Evolutionary conservation across 495 filamentous ascomycete species (phyloP), one percentile per base, ranked within the genome.

Genomic region (Penicillium paradoxum): DNA sequence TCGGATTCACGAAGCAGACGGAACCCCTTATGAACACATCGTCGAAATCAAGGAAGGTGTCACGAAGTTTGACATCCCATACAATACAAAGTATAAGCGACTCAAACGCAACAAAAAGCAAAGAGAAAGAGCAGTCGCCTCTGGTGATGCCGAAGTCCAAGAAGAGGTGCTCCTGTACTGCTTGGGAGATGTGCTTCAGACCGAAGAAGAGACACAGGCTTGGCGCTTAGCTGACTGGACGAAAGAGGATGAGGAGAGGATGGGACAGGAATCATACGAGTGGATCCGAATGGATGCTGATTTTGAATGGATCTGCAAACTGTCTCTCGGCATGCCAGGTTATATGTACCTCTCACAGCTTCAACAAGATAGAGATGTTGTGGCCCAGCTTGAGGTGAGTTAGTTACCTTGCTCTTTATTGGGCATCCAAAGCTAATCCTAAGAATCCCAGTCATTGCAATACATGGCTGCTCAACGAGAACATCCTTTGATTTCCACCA

Each of bases 31-130:
- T 66, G 93, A 99, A 69, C 93, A 99, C 63, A 95, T 96, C 57
- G 88, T 96, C 22, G 88, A 96, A 49, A 95, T 99, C 64, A 90
- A 89, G 57, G 90, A 96, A 49, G 83, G 83, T 7, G 76, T 80
- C 34, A 87, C 84, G 6, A 87, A 83, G 51, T 85, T 97, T 51
- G 90, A 96, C 41, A 97, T 99, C 51, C 91, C 92, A 13, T 99
- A 99, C 63, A 97, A 97, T 63, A 99, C 93, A 0, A 99, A 99
- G 64, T 99, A 99, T 68, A 99, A 97, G 74, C 85, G 93, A 2
- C 76, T 99, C 32, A 99, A 99, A 73, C 82, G 92, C 27, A 96
- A 86, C 57, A 85, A 89, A 54, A 84, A 91, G 36, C 87, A 95
- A 58, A 88, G 88, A 69, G 93, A 96, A 64, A 80, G 89, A 39